Percentiles rank a stretch among this genome's conserved stretches.
Conservation (phyloP, 768 basidiomycete species). For the Porpolomopsis calyptriformis region DNA sequence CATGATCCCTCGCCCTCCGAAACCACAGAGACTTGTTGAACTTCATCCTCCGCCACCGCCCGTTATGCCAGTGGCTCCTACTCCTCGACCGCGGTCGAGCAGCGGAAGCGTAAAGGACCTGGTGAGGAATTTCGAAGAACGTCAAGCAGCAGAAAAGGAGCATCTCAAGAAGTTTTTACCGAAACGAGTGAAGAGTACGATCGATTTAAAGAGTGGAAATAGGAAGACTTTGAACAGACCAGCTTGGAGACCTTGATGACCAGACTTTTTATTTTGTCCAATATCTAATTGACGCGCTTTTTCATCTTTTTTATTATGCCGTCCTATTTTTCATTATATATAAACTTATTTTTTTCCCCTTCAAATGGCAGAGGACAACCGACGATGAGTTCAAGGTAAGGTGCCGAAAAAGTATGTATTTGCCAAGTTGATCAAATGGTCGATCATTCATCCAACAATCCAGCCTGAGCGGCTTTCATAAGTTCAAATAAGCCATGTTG, state of each 20-base stretch:
- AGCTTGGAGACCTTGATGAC: constrained; percentile 9
- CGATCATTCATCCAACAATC: background rate
- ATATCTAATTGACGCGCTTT: too few species aligned
- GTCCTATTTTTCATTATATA: too few species aligned
- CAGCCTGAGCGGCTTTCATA: constrained; percentile 26
- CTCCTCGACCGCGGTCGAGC: constrained; percentile 37
- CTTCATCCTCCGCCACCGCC: constrained; percentile 36
- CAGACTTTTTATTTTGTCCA: background rate
- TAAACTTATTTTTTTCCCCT: too few species aligned
- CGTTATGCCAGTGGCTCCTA: constrained; percentile 12
- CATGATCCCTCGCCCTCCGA: constrained; percentile 31
- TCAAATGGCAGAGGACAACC: too few species aligned
- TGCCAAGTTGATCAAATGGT: too few species aligned
- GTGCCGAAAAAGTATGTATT: too few species aligned
- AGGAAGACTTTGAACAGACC: constrained; percentile 8
- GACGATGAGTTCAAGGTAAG: too few species aligned
- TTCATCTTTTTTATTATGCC: background rate
- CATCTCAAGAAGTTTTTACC: constrained; percentile 18
- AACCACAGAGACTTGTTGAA: constrained; percentile 42
- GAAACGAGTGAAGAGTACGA: constrained; percentile 26
- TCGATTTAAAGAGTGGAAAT: constrained; percentile 16
- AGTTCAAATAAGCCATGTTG: constrained; percentile 59
- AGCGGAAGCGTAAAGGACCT: constrained; percentile 70
- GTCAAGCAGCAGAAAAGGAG: constrained; percentile 17
- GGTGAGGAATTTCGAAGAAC: constrained; percentile 49